Evolutionary conservation across 352 stramenopile species (phyloP), one percentile per base, ranked within the genome.

Genomic region (Phytophthora foliorum): DNA sequence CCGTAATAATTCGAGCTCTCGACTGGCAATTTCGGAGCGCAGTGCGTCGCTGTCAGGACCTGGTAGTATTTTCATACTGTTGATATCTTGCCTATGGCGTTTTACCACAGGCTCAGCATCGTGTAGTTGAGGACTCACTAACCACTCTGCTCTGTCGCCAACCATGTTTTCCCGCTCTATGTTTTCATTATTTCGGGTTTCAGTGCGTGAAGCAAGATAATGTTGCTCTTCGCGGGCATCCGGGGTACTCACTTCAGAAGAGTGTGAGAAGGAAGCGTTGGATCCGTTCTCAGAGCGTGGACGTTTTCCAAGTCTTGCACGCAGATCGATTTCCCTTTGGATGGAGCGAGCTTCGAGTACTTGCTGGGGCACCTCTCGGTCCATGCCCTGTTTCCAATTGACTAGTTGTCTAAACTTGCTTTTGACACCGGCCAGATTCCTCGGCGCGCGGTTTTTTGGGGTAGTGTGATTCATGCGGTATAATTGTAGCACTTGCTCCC

Each of bases 351-450:
- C 72, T 66, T 80, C 68, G 6, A 74, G 36, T 16, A 77, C 57
- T 53, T 63, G 58, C n/a, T 68, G 27, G 13, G 59, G 52, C 21
- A 67, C 39, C 2, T 16, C 41, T 27, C 62, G 66, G 25, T 31
- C 50, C 22, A 25, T 32, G 21, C 49, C 58, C 8, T 56, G n/a
- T 51, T 72, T 82, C 50, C 57, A 64, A 52, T 80, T 69, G n/a
- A 80, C 50, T 11, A 82, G 57, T 34, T 80, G 72, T 38, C 57
- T 21, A 63, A 82, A 82, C 64, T 82, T 80, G 36, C 57, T 76
- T 39, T 78, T 78, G 41, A 82, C 56, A 31, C 67, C 74, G 27
- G 63, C 54, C 3, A 57, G 3, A 45, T 57, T 67, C 22, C 75
- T 63, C 25, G 42, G 54, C 17, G 70, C 48, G 31, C 74, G 74